Percentiles rank a stretch among this genome's conserved stretches.
phyloP scores from a whole-genome alignment of 768 basidiomycete species.

The Hygrocybe coccinea region DNA sequence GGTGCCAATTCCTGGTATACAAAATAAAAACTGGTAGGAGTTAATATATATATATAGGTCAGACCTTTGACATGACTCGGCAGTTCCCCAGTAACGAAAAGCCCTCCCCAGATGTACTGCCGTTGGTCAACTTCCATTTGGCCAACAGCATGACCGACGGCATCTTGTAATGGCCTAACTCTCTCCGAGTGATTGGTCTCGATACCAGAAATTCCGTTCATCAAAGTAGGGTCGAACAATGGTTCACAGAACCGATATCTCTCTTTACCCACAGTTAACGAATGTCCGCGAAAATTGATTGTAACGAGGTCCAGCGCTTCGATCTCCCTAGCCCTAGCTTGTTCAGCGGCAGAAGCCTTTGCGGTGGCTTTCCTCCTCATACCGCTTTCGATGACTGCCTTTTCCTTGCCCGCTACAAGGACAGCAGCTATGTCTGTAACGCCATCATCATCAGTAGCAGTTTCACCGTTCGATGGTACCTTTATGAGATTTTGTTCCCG shows the following conservation, averaged over 20 bases:
- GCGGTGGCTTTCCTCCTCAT: conserved; percentile 72
- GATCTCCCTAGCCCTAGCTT: conserved; percentile 75
- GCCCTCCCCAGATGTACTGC: conserved; percentile 69
- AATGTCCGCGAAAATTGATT: conserved; percentile 64
- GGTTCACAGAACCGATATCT: conserved; percentile 90
- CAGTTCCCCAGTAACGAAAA: conserved; percentile 78
- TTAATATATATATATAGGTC: conserved; percentile 11
- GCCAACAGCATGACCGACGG: conserved; percentile 57
- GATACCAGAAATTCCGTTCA: conserved; percentile 34
- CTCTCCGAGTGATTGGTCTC: conserved; percentile 23
- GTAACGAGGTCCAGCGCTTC: conserved; percentile 80
- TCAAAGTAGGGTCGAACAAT: conserved; percentile 67
- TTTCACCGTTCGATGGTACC: conserved; percentile 71
- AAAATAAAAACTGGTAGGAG: conserved; percentile 4
- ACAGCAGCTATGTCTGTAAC: conserved; percentile 87
- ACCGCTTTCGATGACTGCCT: conserved; percentile 79
- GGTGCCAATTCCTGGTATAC: conserved; percentile 47
- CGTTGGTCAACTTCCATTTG: conserved; percentile 61
- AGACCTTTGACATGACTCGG: conserved; percentile 68
- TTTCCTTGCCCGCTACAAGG: conserved; percentile 86
- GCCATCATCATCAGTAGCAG: conserved; percentile 72
- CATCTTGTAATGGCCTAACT: conserved; percentile 56
- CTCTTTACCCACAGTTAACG: conserved; percentile 78
- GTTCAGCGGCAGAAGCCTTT: conserved; percentile 72
- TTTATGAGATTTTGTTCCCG: conserved; percentile 64